phyloP scores from a whole-genome alignment of 2,329 filamentous ascomycete species.

The Trichoderma harzianum region DNA sequence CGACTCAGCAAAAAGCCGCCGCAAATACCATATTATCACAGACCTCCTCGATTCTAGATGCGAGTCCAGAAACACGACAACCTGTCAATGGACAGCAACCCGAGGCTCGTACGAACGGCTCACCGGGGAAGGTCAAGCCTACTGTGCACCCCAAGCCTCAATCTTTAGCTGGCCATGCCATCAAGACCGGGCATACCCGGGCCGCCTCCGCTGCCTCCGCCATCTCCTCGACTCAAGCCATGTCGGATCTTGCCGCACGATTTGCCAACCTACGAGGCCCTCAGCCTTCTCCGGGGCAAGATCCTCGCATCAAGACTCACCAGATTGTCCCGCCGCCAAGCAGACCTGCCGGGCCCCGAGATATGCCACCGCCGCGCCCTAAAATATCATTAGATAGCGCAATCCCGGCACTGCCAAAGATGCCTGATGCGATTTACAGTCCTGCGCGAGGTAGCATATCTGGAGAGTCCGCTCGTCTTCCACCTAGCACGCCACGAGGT shows the following conservation, averaged over 20 bases:
- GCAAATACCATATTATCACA: conserved; percentile 20
- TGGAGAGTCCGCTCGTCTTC: conserved; percentile 61
- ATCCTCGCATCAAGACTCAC: conserved; percentile 52
- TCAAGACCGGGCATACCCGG: conserved; percentile 33
- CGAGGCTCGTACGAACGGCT: conserved; percentile 21
- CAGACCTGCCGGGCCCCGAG: conserved; percentile 46
- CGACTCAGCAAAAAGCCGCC: conserved; percentile 11
- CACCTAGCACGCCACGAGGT: conserved; percentile 61
- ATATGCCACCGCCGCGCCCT: conserved; percentile 46
- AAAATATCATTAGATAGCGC: conserved; percentile 49
- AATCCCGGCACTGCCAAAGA: conserved; percentile 61
- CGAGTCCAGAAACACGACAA: neutral
- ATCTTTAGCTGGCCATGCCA: conserved; percentile 59
- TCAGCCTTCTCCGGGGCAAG: conserved; percentile 42
- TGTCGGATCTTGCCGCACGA: conserved; percentile 52
- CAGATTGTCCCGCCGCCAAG: conserved; percentile 36
- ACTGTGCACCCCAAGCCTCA: conserved; percentile 64
- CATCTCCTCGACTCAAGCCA: conserved; percentile 31
- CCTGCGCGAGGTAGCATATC: conserved; percentile 70
- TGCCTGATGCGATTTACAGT: conserved; percentile 73
- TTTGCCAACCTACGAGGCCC: conserved; percentile 55
- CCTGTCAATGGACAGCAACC: neutral
- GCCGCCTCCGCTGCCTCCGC: conserved; percentile 27
- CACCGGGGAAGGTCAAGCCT: conserved; percentile 40
- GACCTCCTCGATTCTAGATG: neutral